Base-by-base conservation (phyloP, 75 land plant species). In the Pinus taeda region DNA sequence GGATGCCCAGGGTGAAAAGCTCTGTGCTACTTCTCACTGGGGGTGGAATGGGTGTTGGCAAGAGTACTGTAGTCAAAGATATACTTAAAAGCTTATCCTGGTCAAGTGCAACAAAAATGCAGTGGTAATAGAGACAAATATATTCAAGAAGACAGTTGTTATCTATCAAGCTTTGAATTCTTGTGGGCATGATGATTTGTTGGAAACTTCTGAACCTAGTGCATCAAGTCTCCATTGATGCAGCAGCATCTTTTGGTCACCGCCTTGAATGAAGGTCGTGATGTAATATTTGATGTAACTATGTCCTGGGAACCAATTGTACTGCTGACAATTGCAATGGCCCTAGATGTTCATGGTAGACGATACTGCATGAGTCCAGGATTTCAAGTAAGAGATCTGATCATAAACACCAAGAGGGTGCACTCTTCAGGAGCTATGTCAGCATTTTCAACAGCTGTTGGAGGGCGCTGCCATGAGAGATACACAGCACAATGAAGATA, bases 41-140 rank as follows among this genome's bases (percentile, higher is more conserved):
- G 57, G 97, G 97, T 59, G 97, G 95, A 6, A 94, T 94, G 95
- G 94, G 97, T 0, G 97, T 92, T 36, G 97, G 95, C 37, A 94
- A 94, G 78, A 90, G 91, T 77, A 90, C 97, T 39, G 97, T 92
- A 36, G 93, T 94, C 57, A 94, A 94, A 62, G 86, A 92, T 55
- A 85, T 92, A 71, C 77, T 90, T 20, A 81, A 89, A 76, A 85
- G 87, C 36, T n/a, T 89, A 45, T 93, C 93, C 57, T 95, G 98
- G 95, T 78, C 84, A 73, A 83, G 78, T 58, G 95, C 86, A 12
- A 88, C 79, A 65, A 84, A 30, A 84, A 93, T 20, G 91, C 91
- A 8, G 93, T 95, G 60, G 85, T 93, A 60, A 93, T 95, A 20
- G 98, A 93, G 74, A 95, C 95, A 29, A 95, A 95, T 76, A 93